These are phyloP conservation scores for Penicillium angulare DNA, from an alignment of 495 filamentous ascomycete species.

Conservation along the genomic window DNA sequence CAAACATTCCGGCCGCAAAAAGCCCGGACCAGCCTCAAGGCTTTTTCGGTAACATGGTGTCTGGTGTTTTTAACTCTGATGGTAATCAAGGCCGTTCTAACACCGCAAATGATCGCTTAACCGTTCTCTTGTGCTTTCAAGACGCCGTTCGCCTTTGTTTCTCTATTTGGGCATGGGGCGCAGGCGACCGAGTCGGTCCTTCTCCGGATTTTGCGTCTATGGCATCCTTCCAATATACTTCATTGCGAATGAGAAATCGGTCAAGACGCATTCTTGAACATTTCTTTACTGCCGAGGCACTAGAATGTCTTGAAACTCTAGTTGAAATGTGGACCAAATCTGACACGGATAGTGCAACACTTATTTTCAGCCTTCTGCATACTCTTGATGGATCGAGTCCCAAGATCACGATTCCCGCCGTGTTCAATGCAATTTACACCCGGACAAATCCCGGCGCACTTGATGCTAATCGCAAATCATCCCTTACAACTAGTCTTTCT, in stretches of 20 bases:
- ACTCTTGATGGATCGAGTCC: conserved; percentile 89
- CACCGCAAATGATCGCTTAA: conserved; percentile 89
- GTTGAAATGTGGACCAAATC: conserved; percentile 74
- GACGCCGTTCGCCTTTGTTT: conserved; percentile 91
- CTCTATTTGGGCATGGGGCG: conserved; percentile 92
- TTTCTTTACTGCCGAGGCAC: conserved; percentile 87
- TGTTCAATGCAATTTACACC: conserved; percentile 96
- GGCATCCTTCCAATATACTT: conserved; percentile 86
- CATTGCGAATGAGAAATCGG: conserved; percentile 83
- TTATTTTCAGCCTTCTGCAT: conserved; percentile 81
- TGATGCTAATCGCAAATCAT: conserved; percentile 78
- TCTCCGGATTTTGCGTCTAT: conserved; percentile 65
- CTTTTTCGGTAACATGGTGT: conserved; percentile 97
- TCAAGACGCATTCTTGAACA: conserved; percentile 86
- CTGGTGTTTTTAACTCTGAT: conserved; percentile 83
- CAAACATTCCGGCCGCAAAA: conserved; percentile 63
- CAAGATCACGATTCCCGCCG: conserved; percentile 89
- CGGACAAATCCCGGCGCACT: conserved; percentile 81
- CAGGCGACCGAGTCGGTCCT: conserved; percentile 53
- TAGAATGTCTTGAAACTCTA: conserved; percentile 91
- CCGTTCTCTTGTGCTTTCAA: conserved; percentile 93
- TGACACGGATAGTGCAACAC: conserved; percentile 33
- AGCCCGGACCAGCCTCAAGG: conserved; percentile 82
- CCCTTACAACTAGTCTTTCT: conserved; percentile 75
- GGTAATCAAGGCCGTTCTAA: conserved; percentile 68